phyloP scores from a whole-genome alignment of 148 eudicot genomes.

The Nepenthes mirabilis region DNA sequence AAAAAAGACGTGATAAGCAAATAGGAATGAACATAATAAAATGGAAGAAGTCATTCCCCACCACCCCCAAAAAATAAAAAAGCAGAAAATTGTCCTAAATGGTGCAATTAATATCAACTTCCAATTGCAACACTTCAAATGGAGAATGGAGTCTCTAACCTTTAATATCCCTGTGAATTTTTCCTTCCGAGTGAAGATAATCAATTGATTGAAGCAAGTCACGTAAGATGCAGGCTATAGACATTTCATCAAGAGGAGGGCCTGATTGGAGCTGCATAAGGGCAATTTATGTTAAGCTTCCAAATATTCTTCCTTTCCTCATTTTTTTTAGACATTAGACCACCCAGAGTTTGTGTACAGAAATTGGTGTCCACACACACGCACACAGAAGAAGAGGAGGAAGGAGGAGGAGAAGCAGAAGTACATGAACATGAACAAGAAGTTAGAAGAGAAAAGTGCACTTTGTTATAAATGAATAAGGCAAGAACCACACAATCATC shows the following conservation, averaged over 20 bases:
- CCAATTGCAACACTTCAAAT: not conserved
- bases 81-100: too few species aligned
- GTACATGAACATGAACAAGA: too few species aligned
- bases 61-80: too few species aligned
- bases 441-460: too few species aligned
- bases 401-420: too few species aligned
- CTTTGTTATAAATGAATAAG: too few species aligned
- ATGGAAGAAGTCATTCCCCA: too few species aligned
- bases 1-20: not conserved
- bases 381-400: too few species aligned
- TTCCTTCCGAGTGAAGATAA: conserved; percentile 91
- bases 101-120: not conserved
- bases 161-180: conserved; percentile 95
- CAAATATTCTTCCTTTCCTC: not conserved
- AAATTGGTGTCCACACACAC: too few species aligned
- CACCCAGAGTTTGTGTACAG: too few species aligned
- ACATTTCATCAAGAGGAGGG: conserved; percentile 84
- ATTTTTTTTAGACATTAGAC: not conserved
- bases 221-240: conserved; percentile 81
- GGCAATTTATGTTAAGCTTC: conserved; percentile 11
- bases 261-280: conserved; percentile 83
- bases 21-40: not conserved
- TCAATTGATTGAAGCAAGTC: conserved; percentile 94
- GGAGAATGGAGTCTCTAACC: conserved; percentile 23
- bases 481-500: too few species aligned